Conservation (phyloP, 345 rosid genomes). For the Limnanthes douglasii region DNA sequence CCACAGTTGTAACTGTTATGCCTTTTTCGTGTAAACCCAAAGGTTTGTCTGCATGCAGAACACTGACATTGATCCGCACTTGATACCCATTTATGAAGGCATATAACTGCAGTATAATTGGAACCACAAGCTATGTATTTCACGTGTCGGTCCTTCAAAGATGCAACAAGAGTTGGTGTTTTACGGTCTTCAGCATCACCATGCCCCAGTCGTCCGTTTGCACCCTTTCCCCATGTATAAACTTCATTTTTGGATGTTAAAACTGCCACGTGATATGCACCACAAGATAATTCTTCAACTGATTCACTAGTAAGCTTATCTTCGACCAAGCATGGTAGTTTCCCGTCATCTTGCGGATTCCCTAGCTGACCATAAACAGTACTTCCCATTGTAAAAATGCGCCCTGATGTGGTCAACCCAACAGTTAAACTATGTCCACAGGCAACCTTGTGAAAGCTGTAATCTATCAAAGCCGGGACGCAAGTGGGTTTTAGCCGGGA, state of each 20-base stretch:
- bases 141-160: constrained; percentile 81
- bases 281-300: constrained; percentile 83
- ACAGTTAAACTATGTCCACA: constrained; percentile 95
- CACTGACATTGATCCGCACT: constrained; percentile 95
- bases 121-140: constrained; percentile 90
- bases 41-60: constrained; percentile 78
- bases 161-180: constrained; percentile 66
- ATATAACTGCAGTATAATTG: constrained; percentile 73
- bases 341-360: constrained; percentile 65
- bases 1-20: constrained; percentile 98
- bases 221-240: constrained; percentile 98
- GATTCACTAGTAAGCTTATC: constrained; percentile 58
- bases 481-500: constrained; percentile 87
- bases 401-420: constrained; percentile 75
- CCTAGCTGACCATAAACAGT: constrained; percentile 95
- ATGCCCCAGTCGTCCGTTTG: constrained; percentile 94
- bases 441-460: constrained; percentile 70
- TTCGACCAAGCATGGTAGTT: constrained; percentile 59
- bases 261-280: constrained; percentile 81
- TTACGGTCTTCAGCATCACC: constrained; percentile 93
- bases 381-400: constrained; percentile 92
- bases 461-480: constrained; percentile 77
- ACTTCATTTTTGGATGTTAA: constrained; percentile 75
- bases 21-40: constrained; percentile 88
- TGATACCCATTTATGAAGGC: constrained; percentile 93